phyloP scores from a whole-genome alignment of 345 rosid species.

The Corymbia maculata region DNA sequence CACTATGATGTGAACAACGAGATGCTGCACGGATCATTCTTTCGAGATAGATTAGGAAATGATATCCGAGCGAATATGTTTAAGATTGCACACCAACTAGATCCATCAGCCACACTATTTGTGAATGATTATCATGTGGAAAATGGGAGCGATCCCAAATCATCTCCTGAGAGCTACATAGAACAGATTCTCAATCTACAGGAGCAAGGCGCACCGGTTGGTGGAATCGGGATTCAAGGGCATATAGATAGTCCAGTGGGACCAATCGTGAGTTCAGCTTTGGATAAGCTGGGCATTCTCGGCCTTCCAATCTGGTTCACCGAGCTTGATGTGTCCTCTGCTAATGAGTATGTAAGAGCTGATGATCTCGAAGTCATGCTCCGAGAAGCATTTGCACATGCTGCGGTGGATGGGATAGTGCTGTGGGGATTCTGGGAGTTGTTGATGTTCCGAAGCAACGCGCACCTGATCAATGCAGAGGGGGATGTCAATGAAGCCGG shows the following conservation, averaged over 20 bases:
- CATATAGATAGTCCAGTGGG: constrained; percentile 80
- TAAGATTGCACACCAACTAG: constrained; percentile 56
- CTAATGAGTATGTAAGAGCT: constrained; percentile 63
- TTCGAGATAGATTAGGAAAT: constrained; percentile 47
- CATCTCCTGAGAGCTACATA: constrained; percentile 70
- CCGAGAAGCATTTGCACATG: constrained; percentile 88
- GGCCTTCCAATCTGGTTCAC: constrained; percentile 95
- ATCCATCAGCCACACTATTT: constrained; percentile 59
- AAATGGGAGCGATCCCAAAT: constrained; percentile 68
- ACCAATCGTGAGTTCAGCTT: constrained; percentile 51
- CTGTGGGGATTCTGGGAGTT: constrained; percentile 99
- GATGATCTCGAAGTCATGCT: constrained; percentile 93
- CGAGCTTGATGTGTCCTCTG: constrained; percentile 83
- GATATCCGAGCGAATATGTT: constrained; percentile 71
- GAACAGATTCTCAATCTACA: constrained; percentile 65
- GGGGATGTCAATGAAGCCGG: constrained; percentile 89
- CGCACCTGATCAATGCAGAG: constrained; percentile 84
- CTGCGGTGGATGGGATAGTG: constrained; percentile 86
- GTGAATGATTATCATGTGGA: constrained; percentile 93
- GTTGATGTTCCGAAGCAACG: constrained; percentile 47
- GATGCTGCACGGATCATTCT: constrained; percentile 95
- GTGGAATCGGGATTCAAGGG: constrained; percentile 95
- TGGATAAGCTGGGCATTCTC: constrained; percentile 68
- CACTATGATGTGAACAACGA: constrained; percentile 98
- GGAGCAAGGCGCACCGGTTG: constrained; percentile 74